phyloP scores from a whole-genome alignment of 208 protist genomes.

The Leishmania major region DNA sequence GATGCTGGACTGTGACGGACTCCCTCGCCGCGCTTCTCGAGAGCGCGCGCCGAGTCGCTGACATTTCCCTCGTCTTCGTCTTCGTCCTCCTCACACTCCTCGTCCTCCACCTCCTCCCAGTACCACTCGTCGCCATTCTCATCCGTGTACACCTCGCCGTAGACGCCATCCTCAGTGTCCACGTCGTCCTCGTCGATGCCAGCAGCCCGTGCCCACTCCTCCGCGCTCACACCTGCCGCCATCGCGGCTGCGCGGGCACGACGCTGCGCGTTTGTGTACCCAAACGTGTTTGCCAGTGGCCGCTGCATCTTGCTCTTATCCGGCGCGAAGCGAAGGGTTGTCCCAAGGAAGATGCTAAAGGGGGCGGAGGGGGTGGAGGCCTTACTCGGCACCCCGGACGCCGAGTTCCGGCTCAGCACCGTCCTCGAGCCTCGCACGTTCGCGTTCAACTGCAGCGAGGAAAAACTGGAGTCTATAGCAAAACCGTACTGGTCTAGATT shows the following conservation, averaged over 20 bases:
- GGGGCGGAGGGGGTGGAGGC: not conserved
- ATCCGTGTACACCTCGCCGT: constrained; percentile 40
- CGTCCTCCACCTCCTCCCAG: constrained; percentile 41
- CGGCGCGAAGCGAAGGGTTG: constrained; percentile 24
- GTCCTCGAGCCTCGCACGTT: constrained; percentile 2
- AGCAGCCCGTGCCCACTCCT: constrained; percentile 7
- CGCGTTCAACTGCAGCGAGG: not conserved
- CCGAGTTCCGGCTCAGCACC: not conserved
- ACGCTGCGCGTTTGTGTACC: constrained; percentile 18
- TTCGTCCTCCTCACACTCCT: constrained; percentile 24
- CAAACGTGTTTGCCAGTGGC: constrained; percentile 45
- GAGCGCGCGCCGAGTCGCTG: not conserved
- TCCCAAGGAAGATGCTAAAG: constrained; percentile 26
- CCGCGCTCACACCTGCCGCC: constrained; percentile 10
- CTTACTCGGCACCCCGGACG: not conserved
- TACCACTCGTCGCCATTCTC: constrained; percentile 42
- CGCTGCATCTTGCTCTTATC: constrained; percentile 43
- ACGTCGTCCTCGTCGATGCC: not conserved
- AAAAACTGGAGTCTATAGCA: constrained; percentile 7
- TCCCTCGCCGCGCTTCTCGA: not conserved
- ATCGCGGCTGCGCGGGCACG: constrained; percentile 14
- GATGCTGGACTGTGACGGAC: not conserved
- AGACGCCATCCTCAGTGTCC: constrained; percentile 22
- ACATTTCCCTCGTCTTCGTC: constrained; percentile 20
- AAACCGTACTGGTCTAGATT: constrained; percentile 25